Conservation (phyloP, 371 early-diverging fungal species). For the Apophysomyces trapeziformis region DNA sequence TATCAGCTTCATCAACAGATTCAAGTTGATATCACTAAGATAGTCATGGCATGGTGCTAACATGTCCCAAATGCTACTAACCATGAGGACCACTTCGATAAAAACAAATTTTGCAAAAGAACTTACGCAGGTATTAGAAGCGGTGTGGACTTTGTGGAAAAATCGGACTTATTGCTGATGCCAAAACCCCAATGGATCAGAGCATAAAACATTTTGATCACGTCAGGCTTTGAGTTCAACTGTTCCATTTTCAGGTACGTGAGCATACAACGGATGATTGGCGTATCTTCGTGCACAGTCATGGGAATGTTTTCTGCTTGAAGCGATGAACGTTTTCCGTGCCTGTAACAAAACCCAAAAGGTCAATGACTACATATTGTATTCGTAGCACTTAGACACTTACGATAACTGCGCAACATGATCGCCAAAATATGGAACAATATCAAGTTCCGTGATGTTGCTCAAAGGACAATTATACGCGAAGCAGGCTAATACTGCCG, state of each 20-base stretch:
- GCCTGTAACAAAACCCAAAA: slow-evolving; percentile 13
- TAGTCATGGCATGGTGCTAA: slow-evolving; percentile 43
- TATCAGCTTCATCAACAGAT: slow-evolving; percentile 51
- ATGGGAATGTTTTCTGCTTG: slow-evolving; percentile 28
- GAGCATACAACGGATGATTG: slow-evolving; percentile 41
- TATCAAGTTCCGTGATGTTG: slow-evolving; percentile 41
- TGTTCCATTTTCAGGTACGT: slow-evolving; percentile 39
- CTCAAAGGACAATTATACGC: slow-evolving; percentile 45
- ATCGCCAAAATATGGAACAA: slow-evolving; percentile 44
- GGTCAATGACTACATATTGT: too few species aligned
- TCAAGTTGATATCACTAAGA: slow-evolving; percentile 41
- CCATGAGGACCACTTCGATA: neutral
- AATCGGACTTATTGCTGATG: slow-evolving; percentile 39
- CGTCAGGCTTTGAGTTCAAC: slow-evolving; percentile 39
- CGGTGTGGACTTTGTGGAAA: slow-evolving; percentile 38
- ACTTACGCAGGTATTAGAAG: slow-evolving; percentile 47
- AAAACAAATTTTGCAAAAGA: neutral
- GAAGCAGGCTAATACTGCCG: slow-evolving; percentile 42
- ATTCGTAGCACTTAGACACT: slow-evolving; percentile 10
- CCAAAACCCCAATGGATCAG: slow-evolving; percentile 45
- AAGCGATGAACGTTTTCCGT: slow-evolving; percentile 34
- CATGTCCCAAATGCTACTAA: slow-evolving; percentile 51
- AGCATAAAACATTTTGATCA: slow-evolving; percentile 49
- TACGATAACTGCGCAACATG: slow-evolving; percentile 35
- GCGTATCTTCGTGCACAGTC: slow-evolving; percentile 35